Conservation (phyloP, 1,284 basidiomycete genomes). For the Anthracocystis panici-leucophaei region DNA sequence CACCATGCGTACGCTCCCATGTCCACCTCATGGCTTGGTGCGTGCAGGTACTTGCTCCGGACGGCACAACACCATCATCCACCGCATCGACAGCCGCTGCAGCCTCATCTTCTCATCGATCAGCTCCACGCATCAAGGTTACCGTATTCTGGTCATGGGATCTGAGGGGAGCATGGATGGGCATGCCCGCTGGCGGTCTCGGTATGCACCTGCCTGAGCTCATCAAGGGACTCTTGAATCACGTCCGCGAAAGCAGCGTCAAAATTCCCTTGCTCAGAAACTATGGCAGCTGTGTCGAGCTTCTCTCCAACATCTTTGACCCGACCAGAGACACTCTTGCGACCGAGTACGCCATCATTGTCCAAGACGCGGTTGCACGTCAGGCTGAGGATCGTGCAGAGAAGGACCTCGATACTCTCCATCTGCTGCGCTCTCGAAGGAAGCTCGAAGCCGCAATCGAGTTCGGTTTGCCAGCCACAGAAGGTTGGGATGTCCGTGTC, state of each 20-base stretch:
- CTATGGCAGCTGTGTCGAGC: conserved; percentile 84
- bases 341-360: conserved; percentile 85
- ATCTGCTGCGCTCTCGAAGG: conserved; percentile 73
- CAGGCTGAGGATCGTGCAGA: conserved; percentile 41
- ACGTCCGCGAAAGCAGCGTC: conserved; percentile 79
- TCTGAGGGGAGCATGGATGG: conserved; percentile 83
- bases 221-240: conserved; percentile 81
- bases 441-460: conserved; percentile 82
- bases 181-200: conserved; percentile 62
- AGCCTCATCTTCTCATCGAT: conserved; percentile 19
- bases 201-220: conserved; percentile 80
- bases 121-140: conserved; percentile 70
- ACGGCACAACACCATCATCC: conserved; percentile 65
- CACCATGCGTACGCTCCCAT: conserved; percentile 92
- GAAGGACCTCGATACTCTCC: conserved; percentile 47
- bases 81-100: conserved; percentile 14
- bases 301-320: conserved; percentile 83
- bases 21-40: conserved; percentile 92
- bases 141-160: conserved; percentile 97
- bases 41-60: conserved; percentile 77
- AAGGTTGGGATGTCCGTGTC: conserved; percentile 92
- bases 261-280: conserved; percentile 81
- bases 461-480: conserved; percentile 79
- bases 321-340: conserved; percentile 83
- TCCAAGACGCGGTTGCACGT: conserved; percentile 75